Conservation (phyloP, 2,329 filamentous ascomycete genomes). For the Bimuria novae-zelandiae region DNA sequence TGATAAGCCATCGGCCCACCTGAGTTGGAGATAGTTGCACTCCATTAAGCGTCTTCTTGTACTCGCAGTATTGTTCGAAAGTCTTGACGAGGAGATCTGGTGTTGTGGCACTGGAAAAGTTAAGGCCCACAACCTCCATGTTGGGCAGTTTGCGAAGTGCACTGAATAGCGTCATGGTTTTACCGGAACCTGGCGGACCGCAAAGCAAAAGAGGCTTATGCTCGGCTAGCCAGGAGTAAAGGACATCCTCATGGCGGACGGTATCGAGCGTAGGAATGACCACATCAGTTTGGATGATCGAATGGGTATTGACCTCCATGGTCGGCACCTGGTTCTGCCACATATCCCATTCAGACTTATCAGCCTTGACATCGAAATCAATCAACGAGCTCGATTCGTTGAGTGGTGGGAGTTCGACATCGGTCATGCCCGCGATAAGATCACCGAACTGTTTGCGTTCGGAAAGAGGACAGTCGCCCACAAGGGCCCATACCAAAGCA, state of each 20-base stretch:
- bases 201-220: constrained; percentile 97
- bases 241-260: constrained; percentile 95
- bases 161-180: constrained; percentile 99
- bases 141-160: constrained; percentile 95
- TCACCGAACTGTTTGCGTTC: constrained; percentile 92
- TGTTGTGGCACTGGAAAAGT: constrained; percentile 98
- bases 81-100: constrained; percentile 98
- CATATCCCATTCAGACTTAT: constrained; percentile 83
- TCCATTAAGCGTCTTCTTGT: constrained; percentile 97
- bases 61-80: constrained; percentile 99
- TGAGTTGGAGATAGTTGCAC: constrained; percentile 95
- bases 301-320: constrained; percentile 97
- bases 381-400: constrained; percentile 84
- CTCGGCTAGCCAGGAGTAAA: constrained; percentile 99
- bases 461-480: constrained; percentile 85
- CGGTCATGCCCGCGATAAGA: constrained; percentile 78
- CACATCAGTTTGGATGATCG: constrained; percentile 95
- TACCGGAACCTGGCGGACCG: constrained; percentile 96
- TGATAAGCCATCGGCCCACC: constrained; percentile 94
- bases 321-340: constrained; percentile 96
- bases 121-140: constrained; percentile 98
- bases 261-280: constrained; percentile 98
- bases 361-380: constrained; percentile 89
- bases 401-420: constrained; percentile 81
- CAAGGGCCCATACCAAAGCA: constrained; percentile 92